phyloP scores from a whole-genome alignment of 1,139 yeast genomes.

The Chernovozyma sophiae-reginae region DNA sequence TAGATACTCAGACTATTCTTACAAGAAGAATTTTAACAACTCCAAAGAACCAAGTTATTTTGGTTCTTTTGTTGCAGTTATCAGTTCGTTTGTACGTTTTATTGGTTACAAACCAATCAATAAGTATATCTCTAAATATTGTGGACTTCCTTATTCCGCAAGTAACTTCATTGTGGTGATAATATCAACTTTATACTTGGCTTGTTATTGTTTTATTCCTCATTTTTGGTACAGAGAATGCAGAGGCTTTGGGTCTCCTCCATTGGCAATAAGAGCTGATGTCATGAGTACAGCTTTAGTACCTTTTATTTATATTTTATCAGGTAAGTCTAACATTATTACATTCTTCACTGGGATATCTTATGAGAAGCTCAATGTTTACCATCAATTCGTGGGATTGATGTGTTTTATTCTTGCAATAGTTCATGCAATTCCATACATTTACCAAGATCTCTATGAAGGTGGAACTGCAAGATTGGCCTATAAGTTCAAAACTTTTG shows the following conservation, averaged over 20 bases:
- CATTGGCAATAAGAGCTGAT: slow-evolving; percentile 55
- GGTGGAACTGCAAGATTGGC: slow-evolving; percentile 39
- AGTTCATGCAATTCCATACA: slow-evolving; percentile 55
- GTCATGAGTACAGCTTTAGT: slow-evolving; percentile 49
- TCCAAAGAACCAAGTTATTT: slow-evolving; percentile 9
- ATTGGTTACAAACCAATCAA: slow-evolving; percentile 51
- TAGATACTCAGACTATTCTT: slow-evolving; percentile 28
- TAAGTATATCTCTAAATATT: slow-evolving; percentile 22
- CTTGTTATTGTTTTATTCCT: slow-evolving; percentile 45
- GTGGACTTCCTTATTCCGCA: slow-evolving; percentile 50
- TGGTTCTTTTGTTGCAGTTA: slow-evolving; percentile 24
- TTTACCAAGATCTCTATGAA: slow-evolving; percentile 43
- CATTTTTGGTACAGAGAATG: slow-evolving; percentile 56
- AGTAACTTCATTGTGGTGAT: slow-evolving; percentile 43
- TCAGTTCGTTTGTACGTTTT: slow-evolving; percentile 39
- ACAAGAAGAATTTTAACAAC: slow-evolving; percentile 13
- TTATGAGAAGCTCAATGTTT: slow-evolving; percentile 51
- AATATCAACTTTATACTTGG: slow-evolving; percentile 39
- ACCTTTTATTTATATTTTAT: slow-evolving; percentile 47
- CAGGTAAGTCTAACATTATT: slow-evolving; percentile 52
- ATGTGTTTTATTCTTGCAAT: slow-evolving; percentile 44
- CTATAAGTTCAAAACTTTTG: slow-evolving; percentile 13
- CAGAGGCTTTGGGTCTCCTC: slow-evolving; percentile 60
- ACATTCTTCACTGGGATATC: slow-evolving; percentile 51
- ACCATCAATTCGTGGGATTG: slow-evolving; percentile 49